Evolutionary conservation across 306 rosid genomes (phyloP).

Genomic region (Ochetophila trinervis): DNA sequence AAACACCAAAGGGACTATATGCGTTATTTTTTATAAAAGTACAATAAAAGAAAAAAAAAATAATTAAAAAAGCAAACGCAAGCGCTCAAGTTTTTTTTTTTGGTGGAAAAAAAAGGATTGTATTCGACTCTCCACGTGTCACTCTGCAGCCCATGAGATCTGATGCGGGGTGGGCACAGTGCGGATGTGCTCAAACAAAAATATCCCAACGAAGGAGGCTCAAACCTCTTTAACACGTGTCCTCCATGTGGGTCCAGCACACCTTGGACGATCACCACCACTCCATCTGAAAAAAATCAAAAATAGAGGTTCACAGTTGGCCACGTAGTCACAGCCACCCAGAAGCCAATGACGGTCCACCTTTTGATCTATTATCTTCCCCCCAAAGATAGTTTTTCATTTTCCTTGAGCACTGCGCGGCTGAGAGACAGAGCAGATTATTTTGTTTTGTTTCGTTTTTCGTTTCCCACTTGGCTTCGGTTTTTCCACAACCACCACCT

Average conservation of each 20-base stretch:
- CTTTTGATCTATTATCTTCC: slow-evolving; percentile 33
- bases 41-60: neutral
- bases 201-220: slow-evolving; percentile 22
- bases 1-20: no score
- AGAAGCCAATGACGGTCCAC: slow-evolving; percentile 30
- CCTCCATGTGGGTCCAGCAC: slow-evolving; percentile 18
- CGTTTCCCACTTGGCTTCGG: neutral
- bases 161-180: neutral
- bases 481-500: neutral
- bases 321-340: slow-evolving; percentile 37
- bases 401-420: slow-evolving; percentile 8
- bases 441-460: neutral
- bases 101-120: neutral
- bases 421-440: neutral
- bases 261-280: slow-evolving; percentile 15
- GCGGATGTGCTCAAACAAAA: slow-evolving; percentile 16
- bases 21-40: no score
- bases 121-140: slow-evolving; percentile 28
- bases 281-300: neutral
- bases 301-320: slow-evolving; percentile 20
- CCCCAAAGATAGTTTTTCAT: slow-evolving; percentile 8
- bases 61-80: neutral
- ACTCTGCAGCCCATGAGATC: slow-evolving; percentile 23
- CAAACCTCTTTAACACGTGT: slow-evolving; percentile 14
- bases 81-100: neutral